Percentiles rank a stretch among this genome's conserved stretches.
phyloP scores from a whole-genome alignment of 2,329 filamentous ascomycete species.

The Tolypocladium ovalisporum region DNA sequence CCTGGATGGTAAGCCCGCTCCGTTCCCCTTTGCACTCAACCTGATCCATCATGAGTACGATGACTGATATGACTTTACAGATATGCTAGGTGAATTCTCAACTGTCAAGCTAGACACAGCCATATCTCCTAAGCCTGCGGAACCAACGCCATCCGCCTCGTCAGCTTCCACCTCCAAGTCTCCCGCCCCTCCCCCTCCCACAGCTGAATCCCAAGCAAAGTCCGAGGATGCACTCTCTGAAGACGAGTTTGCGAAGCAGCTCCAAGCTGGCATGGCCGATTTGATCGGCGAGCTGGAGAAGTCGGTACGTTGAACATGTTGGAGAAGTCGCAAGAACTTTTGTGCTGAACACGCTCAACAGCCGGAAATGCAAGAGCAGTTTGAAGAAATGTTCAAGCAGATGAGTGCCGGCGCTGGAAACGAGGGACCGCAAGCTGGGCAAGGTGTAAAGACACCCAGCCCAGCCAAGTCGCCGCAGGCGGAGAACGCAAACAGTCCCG shows the following conservation, averaged over 20 bases:
- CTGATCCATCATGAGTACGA: neutral
- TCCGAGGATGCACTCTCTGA: conserved; percentile 43
- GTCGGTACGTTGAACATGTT: conserved; percentile 31
- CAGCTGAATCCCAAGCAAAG: conserved; percentile 9
- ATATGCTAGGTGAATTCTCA: conserved; percentile 88
- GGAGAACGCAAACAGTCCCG: conserved; percentile 24
- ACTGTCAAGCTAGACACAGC: conserved; percentile 39
- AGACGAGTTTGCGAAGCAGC: conserved; percentile 70
- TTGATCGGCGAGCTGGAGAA: conserved; percentile 62
- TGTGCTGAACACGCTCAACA: conserved; percentile 12
- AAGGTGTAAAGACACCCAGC: conserved; percentile 11
- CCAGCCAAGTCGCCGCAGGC: conserved; percentile 18
- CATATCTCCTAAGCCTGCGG: conserved; percentile 12
- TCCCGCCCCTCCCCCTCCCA: conserved; percentile 12
- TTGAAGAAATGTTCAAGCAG: conserved; percentile 68
- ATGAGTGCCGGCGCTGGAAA: conserved; percentile 42
- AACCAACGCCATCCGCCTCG: conserved; percentile 12
- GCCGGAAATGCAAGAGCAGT: conserved; percentile 67
- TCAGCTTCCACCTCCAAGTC: conserved; percentile 23
- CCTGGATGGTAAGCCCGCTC: conserved; percentile 64
- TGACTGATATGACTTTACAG: conserved; percentile 30
- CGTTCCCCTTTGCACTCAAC: neutral
- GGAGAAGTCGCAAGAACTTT: too few relatives aligned
- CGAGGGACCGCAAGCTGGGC: conserved; percentile 6
- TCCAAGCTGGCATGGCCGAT: conserved; percentile 85